Base-by-base conservation (phyloP, 495 filamentous ascomycete genomes). In the Rhypophila decipiens region DNA sequence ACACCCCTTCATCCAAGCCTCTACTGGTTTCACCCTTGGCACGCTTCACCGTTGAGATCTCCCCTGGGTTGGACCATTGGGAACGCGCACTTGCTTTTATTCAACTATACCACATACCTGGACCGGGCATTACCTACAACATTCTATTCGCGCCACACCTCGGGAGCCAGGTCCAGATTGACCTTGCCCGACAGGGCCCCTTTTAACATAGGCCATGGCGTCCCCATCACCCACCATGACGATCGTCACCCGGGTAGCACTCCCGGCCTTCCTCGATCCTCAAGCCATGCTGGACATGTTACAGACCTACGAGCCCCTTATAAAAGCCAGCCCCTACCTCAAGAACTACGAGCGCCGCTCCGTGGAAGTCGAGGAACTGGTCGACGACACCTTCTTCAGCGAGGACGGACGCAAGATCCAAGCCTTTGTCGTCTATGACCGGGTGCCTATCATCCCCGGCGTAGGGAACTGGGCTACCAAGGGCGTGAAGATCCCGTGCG, bases 401-500 rank as follows among this genome's bases (percentile, higher is more conserved):
- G 38, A 54, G 0, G 51, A 60, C 47, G 59, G 61, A 21, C 33
- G n/a, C n/a, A 48, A 56, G n/a, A 53, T 64, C 1, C 36, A 47
- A 9, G 53, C 56, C 37, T 68, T 61, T 46, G 44, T 60, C 41
- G 58, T 69, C 44, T 51, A 52, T 51, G 66, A 71, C 42, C 59
- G 56, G 38, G 59, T 71, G 34, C 62, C 65, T 48, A 54, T 68
- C 44, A 56, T 69, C n/a, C 64, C 66, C 1, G 63, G 63, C 45
- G 42, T 64, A 10, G 61, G 59, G 5, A 42, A 57, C 3, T 49
- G 58, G 44, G 56, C 56, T 0, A 57, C 40, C 17, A 68, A 60
- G 49, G 48, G 58, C 19, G 53, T 69, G 3, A 13, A 33, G 18
- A 57, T 67, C 33, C 60, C 64, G 1, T 65, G 60, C 46, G 43